Percentiles rank a stretch among this genome's conserved stretches.
These are phyloP conservation scores for Pouteria glomerata DNA, from an alignment of 148 eudicot genomes.

Conservation along the genomic window DNA sequence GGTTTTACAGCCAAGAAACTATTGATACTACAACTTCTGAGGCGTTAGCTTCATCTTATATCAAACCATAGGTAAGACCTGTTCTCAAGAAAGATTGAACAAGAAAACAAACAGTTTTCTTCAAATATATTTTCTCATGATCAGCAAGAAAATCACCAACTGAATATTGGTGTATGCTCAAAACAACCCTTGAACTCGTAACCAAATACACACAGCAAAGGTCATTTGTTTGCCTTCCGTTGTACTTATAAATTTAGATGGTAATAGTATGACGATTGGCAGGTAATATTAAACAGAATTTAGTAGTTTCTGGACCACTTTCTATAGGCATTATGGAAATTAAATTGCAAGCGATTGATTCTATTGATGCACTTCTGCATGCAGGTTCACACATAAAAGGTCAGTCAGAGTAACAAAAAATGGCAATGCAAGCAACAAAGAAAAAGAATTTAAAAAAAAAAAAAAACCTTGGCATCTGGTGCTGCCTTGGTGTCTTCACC, in stretches of 20 bases:
- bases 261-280: too few species aligned
- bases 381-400: not conserved
- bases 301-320: not conserved
- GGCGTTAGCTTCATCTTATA: not conserved
- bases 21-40: not conserved
- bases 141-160: not conserved
- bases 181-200: too few species aligned
- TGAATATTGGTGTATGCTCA: not conserved
- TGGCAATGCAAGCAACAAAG: not conserved
- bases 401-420: not conserved
- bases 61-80: not conserved
- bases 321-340: not conserved
- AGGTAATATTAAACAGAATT: too few species aligned
- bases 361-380: not conserved
- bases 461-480: conserved; percentile 79
- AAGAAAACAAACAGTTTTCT: not conserved
- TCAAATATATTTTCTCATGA: not conserved
- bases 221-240: too few species aligned
- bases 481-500: conserved; percentile 78
- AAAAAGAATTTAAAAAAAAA: not conserved
- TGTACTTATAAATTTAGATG: too few species aligned
- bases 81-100: not conserved
- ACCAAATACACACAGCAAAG: too few species aligned
- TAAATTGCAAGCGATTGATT: not conserved
- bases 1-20: not conserved